These are phyloP conservation scores for Leccinum obscurum DNA, from an alignment of 768 basidiomycete genomes.

Conservation along the genomic window DNA sequence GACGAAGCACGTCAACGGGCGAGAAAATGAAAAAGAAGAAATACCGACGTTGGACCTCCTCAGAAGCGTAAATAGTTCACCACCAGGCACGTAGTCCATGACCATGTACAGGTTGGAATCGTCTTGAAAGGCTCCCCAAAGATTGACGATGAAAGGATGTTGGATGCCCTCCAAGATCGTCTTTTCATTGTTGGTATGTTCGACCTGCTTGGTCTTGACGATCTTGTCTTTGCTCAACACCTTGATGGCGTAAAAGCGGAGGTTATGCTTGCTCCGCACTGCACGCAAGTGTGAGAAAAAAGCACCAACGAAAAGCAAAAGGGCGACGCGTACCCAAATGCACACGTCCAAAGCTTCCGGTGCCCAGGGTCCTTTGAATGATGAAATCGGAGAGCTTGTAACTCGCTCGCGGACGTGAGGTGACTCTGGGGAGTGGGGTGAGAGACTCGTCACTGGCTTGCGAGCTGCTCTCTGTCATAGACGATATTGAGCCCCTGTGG, in stretches of 20 bases:
- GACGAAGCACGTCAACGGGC: slow-evolving; percentile 16
- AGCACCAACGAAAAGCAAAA: neutral
- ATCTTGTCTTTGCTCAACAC: slow-evolving; percentile 93
- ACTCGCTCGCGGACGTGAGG: slow-evolving; percentile 56
- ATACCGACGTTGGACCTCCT: slow-evolving; percentile 80
- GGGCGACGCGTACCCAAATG: slow-evolving; percentile 59
- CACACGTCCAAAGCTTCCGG: slow-evolving; percentile 97
- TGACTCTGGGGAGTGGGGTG: slow-evolving; percentile 34
- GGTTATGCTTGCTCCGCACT: slow-evolving; percentile 92
- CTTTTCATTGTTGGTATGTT: slow-evolving; percentile 96
- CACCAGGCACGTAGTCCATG: slow-evolving; percentile 95
- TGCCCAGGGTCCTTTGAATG: slow-evolving; percentile 83
- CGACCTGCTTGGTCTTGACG: slow-evolving; percentile 89
- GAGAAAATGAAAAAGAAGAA: slow-evolving; percentile 13
- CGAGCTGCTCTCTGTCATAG: slow-evolving; percentile 51
- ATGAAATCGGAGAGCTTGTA: slow-evolving; percentile 78
- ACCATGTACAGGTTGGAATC: slow-evolving; percentile 94
- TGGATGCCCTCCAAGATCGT: slow-evolving; percentile 81
- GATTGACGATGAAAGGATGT: slow-evolving; percentile 93
- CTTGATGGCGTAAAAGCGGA: slow-evolving; percentile 96
- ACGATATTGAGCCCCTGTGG: slow-evolving; percentile 68
- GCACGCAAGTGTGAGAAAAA: slow-evolving; percentile 7
- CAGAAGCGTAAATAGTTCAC: slow-evolving; percentile 92
- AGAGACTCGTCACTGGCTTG: slow-evolving; percentile 39
- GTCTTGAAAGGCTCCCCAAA: slow-evolving; percentile 97